These are phyloP conservation scores for Rhodotorula sphaerocarpa DNA, from an alignment of 768 basidiomycete genomes.

Conservation along the genomic window DNA sequence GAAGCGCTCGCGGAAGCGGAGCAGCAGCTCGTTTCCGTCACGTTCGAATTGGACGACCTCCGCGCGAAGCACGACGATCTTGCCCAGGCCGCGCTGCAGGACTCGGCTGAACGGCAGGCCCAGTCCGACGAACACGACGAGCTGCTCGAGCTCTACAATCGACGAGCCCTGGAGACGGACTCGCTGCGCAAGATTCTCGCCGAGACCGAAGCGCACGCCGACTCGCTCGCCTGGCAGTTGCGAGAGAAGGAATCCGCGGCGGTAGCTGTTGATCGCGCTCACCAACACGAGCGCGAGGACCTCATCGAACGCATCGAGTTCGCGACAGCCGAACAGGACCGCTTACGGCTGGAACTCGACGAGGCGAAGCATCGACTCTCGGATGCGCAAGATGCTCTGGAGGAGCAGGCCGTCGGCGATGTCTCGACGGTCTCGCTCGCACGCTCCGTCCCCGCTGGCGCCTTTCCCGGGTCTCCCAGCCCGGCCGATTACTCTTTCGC, in stretches of 20 bases:
- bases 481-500: conserved; percentile 3
- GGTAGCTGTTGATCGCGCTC: background rate
- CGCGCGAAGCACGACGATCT: conserved; percentile 18
- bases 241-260: background rate
- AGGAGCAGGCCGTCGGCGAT: conserved; percentile 7
- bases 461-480: background rate
- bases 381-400: conserved; percentile 17
- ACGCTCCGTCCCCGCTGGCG: background rate
- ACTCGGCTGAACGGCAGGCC: background rate
- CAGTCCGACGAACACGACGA: conserved; percentile 14
- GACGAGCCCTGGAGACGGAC: background rate
- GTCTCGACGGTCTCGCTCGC: background rate
- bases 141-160: conserved; percentile 12
- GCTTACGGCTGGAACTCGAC: conserved; percentile 17
- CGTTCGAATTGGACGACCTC: conserved; percentile 9
- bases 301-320: conserved; percentile 17
- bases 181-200: conserved; percentile 6
- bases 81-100: background rate
- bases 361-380: conserved; percentile 5
- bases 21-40: background rate
- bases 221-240: conserved; percentile 21
- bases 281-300: background rate
- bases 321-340: background rate
- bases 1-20: background rate
- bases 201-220: conserved; percentile 9